phyloP scores from a whole-genome alignment of 768 basidiomycete species.

The Pulveroboletus frians region DNA sequence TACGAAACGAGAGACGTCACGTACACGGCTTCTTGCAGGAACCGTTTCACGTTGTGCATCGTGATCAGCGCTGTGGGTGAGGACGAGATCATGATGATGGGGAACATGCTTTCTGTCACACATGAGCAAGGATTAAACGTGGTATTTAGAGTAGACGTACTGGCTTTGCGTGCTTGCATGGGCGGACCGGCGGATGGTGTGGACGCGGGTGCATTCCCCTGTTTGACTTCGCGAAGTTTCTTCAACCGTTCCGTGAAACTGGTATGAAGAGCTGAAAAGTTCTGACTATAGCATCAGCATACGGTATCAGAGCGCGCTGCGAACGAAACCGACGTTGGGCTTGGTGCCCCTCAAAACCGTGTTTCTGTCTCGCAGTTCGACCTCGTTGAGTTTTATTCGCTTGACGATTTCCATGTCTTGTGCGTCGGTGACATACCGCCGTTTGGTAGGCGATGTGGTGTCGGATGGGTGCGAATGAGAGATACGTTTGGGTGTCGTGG shows the following conservation, averaged over 20 bases:
- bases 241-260: slow-evolving; percentile 76
- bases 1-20: slow-evolving; percentile 15
- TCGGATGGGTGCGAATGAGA: too few species aligned
- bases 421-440: slow-evolving; percentile 72
- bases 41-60: slow-evolving; percentile 95
- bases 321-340: slow-evolving; percentile 56
- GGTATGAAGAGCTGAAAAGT: slow-evolving; percentile 66
- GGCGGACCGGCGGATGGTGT: slow-evolving; percentile 33
- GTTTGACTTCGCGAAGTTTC: slow-evolving; percentile 63
- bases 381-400: slow-evolving; percentile 65
- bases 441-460: slow-evolving; percentile 49
- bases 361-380: slow-evolving; percentile 76
- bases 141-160: slow-evolving; percentile 36
- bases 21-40: slow-evolving; percentile 85
- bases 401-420: slow-evolving; percentile 84
- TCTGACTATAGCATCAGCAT: slow-evolving; percentile 32
- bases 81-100: slow-evolving; percentile 97
- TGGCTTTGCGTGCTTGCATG: slow-evolving; percentile 62
- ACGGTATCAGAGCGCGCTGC: not conserved
- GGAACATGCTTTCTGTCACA: slow-evolving; percentile 63
- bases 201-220: slow-evolving; percentile 40
- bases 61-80: slow-evolving; percentile 90
- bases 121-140: not conserved
- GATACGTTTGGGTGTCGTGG: slow-evolving; percentile 21
- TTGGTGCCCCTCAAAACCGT: slow-evolving; percentile 81